phyloP scores from a whole-genome alignment of 805 yeast species.

The Candida chauliodis region DNA sequence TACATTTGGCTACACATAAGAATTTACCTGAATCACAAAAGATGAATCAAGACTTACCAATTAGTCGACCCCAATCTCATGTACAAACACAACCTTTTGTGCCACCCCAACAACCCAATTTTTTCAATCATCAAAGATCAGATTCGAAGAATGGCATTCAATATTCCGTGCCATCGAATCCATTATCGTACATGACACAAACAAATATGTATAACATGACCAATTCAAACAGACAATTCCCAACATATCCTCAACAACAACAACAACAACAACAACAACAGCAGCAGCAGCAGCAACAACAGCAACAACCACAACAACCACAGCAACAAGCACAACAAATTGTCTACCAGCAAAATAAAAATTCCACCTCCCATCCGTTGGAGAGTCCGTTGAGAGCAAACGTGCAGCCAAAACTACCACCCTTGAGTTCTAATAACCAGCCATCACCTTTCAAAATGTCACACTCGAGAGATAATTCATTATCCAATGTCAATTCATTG shows the following conservation, averaged over 20 bases:
- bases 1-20: constrained; percentile 63
- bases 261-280: constrained; percentile 7
- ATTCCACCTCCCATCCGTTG: constrained; percentile 8
- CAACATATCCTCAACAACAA: constrained; percentile 8
- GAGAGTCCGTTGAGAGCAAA: constrained; percentile 6
- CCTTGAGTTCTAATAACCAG: constrained; percentile 2
- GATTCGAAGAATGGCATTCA: constrained; percentile 3
- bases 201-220: constrained; percentile 5
- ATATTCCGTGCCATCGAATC: constrained; percentile 16
- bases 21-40: constrained; percentile 47
- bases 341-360: constrained; percentile 4
- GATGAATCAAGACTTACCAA: constrained; percentile 3
- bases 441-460: constrained; percentile 10
- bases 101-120: constrained; percentile 6
- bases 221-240: constrained; percentile 1
- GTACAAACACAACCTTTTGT: constrained; percentile 6
- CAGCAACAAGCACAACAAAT: constrained; percentile 8
- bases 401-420: constrained; percentile 5
- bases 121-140: constrained; percentile 6
- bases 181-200: constrained; percentile 17
- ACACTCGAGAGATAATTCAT: constrained; percentile 30
- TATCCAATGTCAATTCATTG: constrained; percentile 12
- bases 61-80: constrained; percentile 14
- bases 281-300: constrained; percentile 8
- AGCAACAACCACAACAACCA: too few species aligned